Base-by-base conservation (phyloP, 192 early-diverging fungal species). In the Backusella luteola region DNA sequence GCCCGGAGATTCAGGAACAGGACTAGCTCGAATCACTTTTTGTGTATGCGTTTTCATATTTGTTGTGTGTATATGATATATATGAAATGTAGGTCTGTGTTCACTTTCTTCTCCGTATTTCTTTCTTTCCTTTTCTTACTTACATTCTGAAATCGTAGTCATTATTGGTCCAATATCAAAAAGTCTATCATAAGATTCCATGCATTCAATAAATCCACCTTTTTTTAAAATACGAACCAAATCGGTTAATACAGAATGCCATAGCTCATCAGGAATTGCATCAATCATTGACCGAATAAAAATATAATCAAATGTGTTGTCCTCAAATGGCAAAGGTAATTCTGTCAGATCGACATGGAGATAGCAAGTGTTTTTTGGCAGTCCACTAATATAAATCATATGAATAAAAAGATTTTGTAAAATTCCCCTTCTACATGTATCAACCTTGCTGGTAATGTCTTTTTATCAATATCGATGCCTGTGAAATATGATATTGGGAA, bases 141-240 rank as follows among this genome's bases (percentile, higher is more conserved):
- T 71, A 77, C 76, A 59, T 59, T 71, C 29, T 36, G 52, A 71
- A 63, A 77, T 42, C 1, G 68, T 71, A 41, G 26, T 71, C 76
- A 77, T 77, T n/a, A 34, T 36, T 34, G 76, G 76, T 9, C 76
- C 76, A 53, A 56, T 53, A 71, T 77, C 76, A 35, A 77, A 70
- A 32, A 77, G 34, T 66, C 71, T 41, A 29, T 69, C 53, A 71
- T 77, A 77, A 19, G 76, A 52, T 66, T 77, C 76, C 56, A 69
- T 71, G 34, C 76, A 77, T 66, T 77, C 76, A 29, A 77, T 49
- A 66, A 67, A 77, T 15, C 69, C 76, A 71, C 76, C 76, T 56
- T 71, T 77, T 63, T 77, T 77, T 56, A 77, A 66, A 34, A 77
- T 69, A 19, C 76, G 42, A 15, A 77, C 76, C 34, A 77, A 23